Evolutionary conservation across 306 rosid genomes (phyloP).

Genomic region (Quercus agrifolia): DNA sequence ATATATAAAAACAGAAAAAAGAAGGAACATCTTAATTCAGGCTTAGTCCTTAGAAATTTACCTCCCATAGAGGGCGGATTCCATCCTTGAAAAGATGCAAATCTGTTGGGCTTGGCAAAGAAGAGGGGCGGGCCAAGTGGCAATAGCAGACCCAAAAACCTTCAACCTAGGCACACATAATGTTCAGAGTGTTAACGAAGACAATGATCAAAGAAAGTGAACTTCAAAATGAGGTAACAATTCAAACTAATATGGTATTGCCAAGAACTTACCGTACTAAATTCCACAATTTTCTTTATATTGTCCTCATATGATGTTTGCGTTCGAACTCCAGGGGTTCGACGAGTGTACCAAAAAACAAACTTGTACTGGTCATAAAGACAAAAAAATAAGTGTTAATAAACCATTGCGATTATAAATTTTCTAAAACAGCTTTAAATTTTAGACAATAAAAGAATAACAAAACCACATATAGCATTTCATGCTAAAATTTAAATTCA

Average conservation of each 20-base stretch:
- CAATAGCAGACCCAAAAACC: constrained; percentile 92
- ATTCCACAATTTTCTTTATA: constrained; percentile 83
- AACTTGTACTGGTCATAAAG: constrained; percentile 57
- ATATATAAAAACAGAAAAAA: background rate
- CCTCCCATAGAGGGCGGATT: constrained; percentile 97
- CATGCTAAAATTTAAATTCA: background rate
- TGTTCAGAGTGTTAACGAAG: background rate
- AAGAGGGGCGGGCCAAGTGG: constrained; percentile 78
- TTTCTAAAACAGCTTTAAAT: background rate
- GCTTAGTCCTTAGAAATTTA: constrained; percentile 17
- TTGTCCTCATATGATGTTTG: constrained; percentile 86
- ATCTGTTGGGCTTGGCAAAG: constrained; percentile 94
- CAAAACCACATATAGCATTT: background rate
- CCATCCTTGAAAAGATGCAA: constrained; percentile 94
- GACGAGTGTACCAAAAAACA: constrained; percentile 94
- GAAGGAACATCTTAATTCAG: constrained; percentile 13
- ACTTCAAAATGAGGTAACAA: constrained; percentile 3
- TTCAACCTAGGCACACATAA: constrained; percentile 56
- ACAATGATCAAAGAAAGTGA: background rate
- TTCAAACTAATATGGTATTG: background rate
- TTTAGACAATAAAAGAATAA: background rate
- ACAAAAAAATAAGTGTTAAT: background rate
- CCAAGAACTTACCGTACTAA: constrained; percentile 63
- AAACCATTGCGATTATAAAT: background rate
- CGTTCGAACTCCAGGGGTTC: constrained; percentile 78